A percentile compares a stretch with the other conserved stretches of the same genome.
phyloP scores from a whole-genome alignment of 805 yeast species.

The Candida krabiensis region DNA sequence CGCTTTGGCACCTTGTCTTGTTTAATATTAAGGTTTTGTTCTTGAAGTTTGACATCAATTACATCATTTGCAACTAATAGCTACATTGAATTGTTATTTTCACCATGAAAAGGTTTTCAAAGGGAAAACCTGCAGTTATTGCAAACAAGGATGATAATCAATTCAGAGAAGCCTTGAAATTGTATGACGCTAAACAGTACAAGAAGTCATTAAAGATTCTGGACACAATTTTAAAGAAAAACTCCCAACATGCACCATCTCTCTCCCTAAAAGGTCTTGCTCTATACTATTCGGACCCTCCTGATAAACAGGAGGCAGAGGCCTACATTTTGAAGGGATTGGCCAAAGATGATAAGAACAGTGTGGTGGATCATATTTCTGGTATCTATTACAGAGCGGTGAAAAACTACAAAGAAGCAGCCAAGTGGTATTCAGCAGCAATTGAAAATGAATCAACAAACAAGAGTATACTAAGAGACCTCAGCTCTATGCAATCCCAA shows the following conservation, averaged over 20 bases:
- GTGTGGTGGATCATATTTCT: conserved; percentile 78
- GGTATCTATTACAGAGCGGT: conserved; percentile 79
- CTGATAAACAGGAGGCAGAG: conserved; percentile 61
- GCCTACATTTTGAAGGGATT: conserved; percentile 60
- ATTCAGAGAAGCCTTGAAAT: conserved; percentile 77
- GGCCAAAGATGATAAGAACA: conserved; percentile 56
- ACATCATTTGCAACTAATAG: too few relatives aligned
- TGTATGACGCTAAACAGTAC: conserved; percentile 84
- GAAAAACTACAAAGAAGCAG: conserved; percentile 72
- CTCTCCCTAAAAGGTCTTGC: conserved; percentile 82
- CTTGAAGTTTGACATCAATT: too few relatives aligned
- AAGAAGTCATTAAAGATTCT: conserved; percentile 78
- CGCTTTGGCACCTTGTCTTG: too few relatives aligned
- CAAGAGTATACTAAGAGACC: conserved; percentile 76
- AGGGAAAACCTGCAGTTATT: conserved; percentile 6
- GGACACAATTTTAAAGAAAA: conserved; percentile 75
- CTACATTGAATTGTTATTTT: too few relatives aligned
- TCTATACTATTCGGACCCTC: conserved; percentile 48
- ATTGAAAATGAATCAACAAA: conserved; percentile 77
- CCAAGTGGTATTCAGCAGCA: conserved; percentile 74
- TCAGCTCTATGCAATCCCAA: conserved; percentile 78
- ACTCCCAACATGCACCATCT: conserved; percentile 74
- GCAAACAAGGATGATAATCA: conserved; percentile 64
- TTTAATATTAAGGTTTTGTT: too few relatives aligned
- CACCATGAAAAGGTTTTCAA: conserved; percentile 8